phyloP scores from a whole-genome alignment of 2,329 filamentous ascomycete species.

The Ceratocystis colombiana region DNA sequence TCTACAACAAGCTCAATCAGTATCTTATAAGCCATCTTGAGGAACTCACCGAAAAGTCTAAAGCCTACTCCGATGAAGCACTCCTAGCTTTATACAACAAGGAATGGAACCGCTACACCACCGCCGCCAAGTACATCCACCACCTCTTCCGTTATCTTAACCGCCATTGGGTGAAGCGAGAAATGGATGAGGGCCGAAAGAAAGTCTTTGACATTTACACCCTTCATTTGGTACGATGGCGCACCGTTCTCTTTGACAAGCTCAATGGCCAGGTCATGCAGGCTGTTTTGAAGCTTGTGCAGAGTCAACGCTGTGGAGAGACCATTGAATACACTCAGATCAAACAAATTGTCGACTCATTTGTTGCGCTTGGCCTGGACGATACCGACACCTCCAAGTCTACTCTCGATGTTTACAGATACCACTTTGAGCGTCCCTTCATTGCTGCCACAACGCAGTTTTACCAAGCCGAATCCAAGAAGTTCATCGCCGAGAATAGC shows the following conservation, averaged over 20 bases:
- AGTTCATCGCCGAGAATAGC: slow-evolving; percentile 91
- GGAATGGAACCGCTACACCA: slow-evolving; percentile 93
- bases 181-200: slow-evolving; percentile 98
- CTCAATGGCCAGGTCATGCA: slow-evolving; percentile 88
- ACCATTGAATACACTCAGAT: slow-evolving; percentile 96
- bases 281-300: slow-evolving; percentile 85
- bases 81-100: slow-evolving; percentile 87
- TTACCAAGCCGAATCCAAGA: slow-evolving; percentile 84
- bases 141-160: slow-evolving; percentile 95
- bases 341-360: slow-evolving; percentile 93
- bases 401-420: slow-evolving; percentile 87
- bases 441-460: slow-evolving; percentile 72
- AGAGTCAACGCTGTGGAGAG: slow-evolving; percentile 94
- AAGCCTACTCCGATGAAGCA: slow-evolving; percentile 77
- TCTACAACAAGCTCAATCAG: slow-evolving; percentile 81
- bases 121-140: slow-evolving; percentile 93
- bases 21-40: slow-evolving; percentile 73
- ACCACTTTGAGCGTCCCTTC: slow-evolving; percentile 88
- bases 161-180: slow-evolving; percentile 95
- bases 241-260: slow-evolving; percentile 73
- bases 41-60: slow-evolving; percentile 60
- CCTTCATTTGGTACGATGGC: slow-evolving; percentile 90
- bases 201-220: slow-evolving; percentile 98
- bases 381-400: slow-evolving; percentile 88
- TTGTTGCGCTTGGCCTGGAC: slow-evolving; percentile 87